These are phyloP conservation scores for Puccinia triticina DNA, from an alignment of 1,284 basidiomycete species.

Conservation along the genomic window DNA sequence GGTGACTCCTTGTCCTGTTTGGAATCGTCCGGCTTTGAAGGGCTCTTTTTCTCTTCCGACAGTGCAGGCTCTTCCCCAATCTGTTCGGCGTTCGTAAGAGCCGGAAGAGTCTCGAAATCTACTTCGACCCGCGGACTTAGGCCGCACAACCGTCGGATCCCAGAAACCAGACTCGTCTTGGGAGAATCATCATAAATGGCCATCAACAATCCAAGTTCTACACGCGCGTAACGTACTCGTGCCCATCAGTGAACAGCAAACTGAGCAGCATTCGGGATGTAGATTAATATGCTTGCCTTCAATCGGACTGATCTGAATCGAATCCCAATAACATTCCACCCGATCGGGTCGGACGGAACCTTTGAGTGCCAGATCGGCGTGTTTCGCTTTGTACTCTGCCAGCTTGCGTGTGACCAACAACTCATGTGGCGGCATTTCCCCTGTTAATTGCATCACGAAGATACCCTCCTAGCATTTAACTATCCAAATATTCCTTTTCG, in stretches of 20 bases:
- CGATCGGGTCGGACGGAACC: not conserved
- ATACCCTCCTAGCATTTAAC: not conserved
- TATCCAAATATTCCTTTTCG: not conserved
- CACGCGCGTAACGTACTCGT: not conserved
- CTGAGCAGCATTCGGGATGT: not conserved
- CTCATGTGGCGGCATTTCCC: conserved; percentile 26
- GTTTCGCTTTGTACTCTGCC: conserved; percentile 34
- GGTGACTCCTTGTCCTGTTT: not conserved
- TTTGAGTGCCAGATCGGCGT: conserved; percentile 18
- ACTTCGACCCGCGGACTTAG: conserved; percentile 14
- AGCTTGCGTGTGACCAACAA: conserved; percentile 22
- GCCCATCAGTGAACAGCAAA: not conserved
- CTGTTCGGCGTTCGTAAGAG: not conserved
- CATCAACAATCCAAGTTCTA: conserved; percentile 30
- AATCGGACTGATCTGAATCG: conserved; percentile 39
- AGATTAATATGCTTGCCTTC: conserved; percentile 28
- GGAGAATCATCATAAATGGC: conserved; percentile 22
- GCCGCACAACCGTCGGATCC: not conserved
- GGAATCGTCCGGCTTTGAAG: not conserved
- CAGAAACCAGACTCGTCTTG: conserved; percentile 14
- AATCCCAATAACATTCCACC: conserved; percentile 41
- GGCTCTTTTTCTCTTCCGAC: not conserved
- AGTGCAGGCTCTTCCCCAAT: not conserved
- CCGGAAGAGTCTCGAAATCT: not conserved
- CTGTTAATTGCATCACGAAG: not conserved